Base-by-base conservation (phyloP, 169 alveolate species). In the Blepharisma undulans region DNA sequence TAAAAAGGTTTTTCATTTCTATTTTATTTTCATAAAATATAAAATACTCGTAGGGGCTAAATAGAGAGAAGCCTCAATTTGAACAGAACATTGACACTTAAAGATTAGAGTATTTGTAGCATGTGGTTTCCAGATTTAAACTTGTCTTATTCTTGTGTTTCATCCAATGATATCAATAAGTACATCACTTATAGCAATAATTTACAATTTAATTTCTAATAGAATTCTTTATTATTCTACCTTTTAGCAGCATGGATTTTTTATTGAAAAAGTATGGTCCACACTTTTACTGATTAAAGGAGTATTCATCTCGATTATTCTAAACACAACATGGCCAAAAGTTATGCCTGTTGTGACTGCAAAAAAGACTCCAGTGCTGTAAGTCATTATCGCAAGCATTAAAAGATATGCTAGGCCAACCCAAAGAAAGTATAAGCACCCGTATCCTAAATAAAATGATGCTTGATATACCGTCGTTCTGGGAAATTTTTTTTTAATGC, bases 381-480 rank as follows among this genome's bases (percentile, higher is more conserved):
- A 91, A n/a, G 93, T 85, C 93, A 91, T 91, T 60, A 76, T 89
- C 0, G 90, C 85, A 4, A 91, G 92, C 93, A 91, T 91, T n/a
- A 91, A 61, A 16, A 72, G 19, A 61, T 91, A 91, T 19, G 85
- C 27, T 4, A 61, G 33, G 1, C 84, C 48, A 16, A 36, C 61
- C 36, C 27, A 76, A 36, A 89, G 36, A 29, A 90, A 76, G 34
- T 85, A 90, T 25, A 80, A 14, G 32, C 25, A 76, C 7, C 89
- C 72, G 10, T 32, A 59, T 22, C 66, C 66, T 48, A 48, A 5
- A 48, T 48, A 48, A 48, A 48, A 48, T 18, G 66, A 12, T 10
- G 66, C 66, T 5, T 10, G 66, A 5, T 48, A 48, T 48, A 48
- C 14, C 66, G 14, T 48, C 14, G 3, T 5, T 48, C 14, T 48